Percentiles rank a stretch among this genome's conserved stretches.
phyloP scores from a whole-genome alignment of 352 stramenopile species.

The Globisporangium abappressorium region DNA sequence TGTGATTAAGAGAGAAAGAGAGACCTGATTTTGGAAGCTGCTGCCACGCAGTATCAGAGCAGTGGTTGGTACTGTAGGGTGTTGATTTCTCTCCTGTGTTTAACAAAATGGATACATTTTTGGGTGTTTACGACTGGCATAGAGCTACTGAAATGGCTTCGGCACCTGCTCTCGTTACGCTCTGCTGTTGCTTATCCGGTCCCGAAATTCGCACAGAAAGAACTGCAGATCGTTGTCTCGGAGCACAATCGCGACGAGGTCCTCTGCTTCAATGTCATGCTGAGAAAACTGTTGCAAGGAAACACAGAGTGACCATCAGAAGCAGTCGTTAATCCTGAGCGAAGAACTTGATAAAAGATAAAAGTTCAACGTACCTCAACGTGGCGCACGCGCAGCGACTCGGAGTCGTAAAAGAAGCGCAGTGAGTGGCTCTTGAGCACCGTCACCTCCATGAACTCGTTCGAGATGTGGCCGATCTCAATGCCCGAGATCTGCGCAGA shows the following conservation, averaged over 20 bases:
- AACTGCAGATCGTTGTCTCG: slow-evolving; percentile 57
- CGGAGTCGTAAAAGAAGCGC: slow-evolving; percentile 55
- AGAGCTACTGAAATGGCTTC: neutral
- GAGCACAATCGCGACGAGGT: slow-evolving; percentile 56
- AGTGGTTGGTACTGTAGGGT: neutral
- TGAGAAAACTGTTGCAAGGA: slow-evolving; percentile 23
- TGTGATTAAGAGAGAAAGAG: neutral
- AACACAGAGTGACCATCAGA: too few relatives aligned
- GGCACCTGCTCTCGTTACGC: neutral
- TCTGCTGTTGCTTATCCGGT: slow-evolving; percentile 30
- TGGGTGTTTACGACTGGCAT: neutral
- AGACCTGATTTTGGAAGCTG: neutral
- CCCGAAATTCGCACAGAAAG: slow-evolving; percentile 58
- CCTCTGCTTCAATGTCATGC: slow-evolving; percentile 25
- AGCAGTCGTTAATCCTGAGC: too few relatives aligned
- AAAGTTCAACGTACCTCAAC: slow-evolving; percentile 40
- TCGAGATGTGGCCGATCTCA: slow-evolving; percentile 49
- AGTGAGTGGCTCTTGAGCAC: slow-evolving; percentile 51
- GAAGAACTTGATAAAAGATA: neutral
- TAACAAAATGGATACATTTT: slow-evolving; percentile 1
- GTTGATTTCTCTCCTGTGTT: neutral
- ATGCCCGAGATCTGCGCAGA: slow-evolving; percentile 51
- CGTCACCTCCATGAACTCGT: slow-evolving; percentile 60
- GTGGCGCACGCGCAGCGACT: slow-evolving; percentile 48
- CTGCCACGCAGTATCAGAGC: neutral